phyloP scores from a whole-genome alignment of 768 basidiomycete genomes.

The Cystofilobasidium macerans region DNA sequence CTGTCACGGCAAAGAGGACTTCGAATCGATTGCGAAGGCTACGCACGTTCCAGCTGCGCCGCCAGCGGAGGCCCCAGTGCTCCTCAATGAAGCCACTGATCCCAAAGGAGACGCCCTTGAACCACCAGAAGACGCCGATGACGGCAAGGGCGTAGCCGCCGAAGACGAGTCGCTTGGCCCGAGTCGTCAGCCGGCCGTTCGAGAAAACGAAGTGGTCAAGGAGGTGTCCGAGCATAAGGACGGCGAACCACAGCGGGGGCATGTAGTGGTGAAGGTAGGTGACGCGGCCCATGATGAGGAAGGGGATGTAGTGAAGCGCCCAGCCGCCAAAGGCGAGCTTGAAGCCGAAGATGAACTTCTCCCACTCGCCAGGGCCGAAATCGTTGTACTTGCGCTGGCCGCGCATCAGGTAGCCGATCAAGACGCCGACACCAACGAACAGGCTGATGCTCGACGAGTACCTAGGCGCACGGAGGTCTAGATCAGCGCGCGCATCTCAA shows the following conservation, averaged over 20 bases:
- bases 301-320: conserved; percentile 82
- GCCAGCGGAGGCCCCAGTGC: conserved; percentile 42
- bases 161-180: conserved; percentile 64
- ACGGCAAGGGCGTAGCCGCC: conserved; percentile 51
- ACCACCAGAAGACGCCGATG: conserved; percentile 87
- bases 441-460: conserved; percentile 47
- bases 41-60: conserved; percentile 30
- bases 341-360: conserved; percentile 81
- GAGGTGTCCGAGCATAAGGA: conserved; percentile 79
- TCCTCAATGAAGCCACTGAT: conserved; percentile 77
- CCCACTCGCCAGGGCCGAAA: conserved; percentile 89
- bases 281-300: conserved; percentile 95
- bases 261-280: conserved; percentile 75
- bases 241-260: conserved; percentile 92
- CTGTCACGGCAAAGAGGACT: background rate
- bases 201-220: conserved; percentile 89
- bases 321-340: conserved; percentile 88
- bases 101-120: conserved; percentile 76
- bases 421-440: conserved; percentile 45
- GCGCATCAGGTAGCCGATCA: conserved; percentile 64
- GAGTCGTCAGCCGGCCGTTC: conserved; percentile 50
- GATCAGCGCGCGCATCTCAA: background rate
- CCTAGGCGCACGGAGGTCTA: background rate
- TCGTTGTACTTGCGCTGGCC: conserved; percentile 81
- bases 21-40: background rate